Evolutionary conservation across 495 filamentous ascomycete genomes (phyloP).

Genomic region (Filosporella fistucella): DNA sequence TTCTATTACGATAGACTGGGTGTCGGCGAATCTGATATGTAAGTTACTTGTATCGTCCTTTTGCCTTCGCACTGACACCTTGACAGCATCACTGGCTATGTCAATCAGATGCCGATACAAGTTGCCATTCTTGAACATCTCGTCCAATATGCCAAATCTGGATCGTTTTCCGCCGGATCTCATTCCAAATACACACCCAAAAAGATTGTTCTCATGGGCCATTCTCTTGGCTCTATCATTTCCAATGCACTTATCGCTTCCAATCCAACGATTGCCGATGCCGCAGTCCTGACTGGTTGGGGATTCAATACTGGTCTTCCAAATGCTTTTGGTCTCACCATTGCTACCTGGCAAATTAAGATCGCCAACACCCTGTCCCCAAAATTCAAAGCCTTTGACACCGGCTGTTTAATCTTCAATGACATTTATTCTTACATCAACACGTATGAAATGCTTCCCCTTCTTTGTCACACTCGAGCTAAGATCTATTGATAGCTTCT

Average conservation of each 20-base stretch:
- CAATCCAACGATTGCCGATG: conserved; percentile 5
- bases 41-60: background rate
- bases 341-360: background rate
- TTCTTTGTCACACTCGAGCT: no score
- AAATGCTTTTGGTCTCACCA: background rate
- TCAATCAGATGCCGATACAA: conserved; percentile 3
- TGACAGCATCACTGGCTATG: conserved; percentile 9
- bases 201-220: conserved; percentile 52
- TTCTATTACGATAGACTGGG: conserved; percentile 55
- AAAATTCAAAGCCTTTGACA: no score
- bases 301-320: background rate
- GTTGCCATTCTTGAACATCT: conserved; percentile 5
- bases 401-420: no score
- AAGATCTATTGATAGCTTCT: conserved; percentile 2
- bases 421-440: no score
- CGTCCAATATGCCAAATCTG: background rate
- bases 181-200: conserved; percentile 29
- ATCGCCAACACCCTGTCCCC: conserved; percentile 2
- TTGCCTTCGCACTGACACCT: background rate
- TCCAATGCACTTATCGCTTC: conserved; percentile 28
- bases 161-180: no score
- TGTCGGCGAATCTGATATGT: conserved; percentile 47
- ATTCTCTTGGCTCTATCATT: conserved; percentile 43
- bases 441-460: no score
- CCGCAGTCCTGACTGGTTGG: conserved; percentile 5